Evolutionary conservation across 225 moss, liverwort and hornwort species (phyloP).

Genomic region (Physcomitrium patens): DNA sequence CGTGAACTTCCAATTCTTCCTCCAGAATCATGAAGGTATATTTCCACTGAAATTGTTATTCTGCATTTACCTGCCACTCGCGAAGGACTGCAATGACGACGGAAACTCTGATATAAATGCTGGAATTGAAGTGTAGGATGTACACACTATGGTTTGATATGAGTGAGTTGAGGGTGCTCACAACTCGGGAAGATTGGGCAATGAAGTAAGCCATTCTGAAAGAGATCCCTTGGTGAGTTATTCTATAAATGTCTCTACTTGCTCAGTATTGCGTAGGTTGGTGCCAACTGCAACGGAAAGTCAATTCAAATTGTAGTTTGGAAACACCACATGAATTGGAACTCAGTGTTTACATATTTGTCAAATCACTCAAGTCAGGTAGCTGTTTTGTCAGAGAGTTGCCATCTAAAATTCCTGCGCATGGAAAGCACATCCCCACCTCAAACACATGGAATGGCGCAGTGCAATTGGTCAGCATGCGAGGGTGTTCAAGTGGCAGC

Average conservation of each 20-base stretch:
- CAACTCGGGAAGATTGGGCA: constrained; percentile 36
- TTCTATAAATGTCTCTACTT: constrained; percentile 35
- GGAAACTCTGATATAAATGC: too few species aligned
- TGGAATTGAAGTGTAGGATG: neutral
- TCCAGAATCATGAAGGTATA: neutral
- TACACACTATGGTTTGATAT: too few species aligned
- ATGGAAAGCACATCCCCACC: neutral
- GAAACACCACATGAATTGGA: neutral
- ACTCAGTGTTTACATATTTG: constrained; percentile 32
- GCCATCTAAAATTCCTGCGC: constrained; percentile 32
- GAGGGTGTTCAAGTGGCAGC: neutral
- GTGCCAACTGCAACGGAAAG: constrained; percentile 2
- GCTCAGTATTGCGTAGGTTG: neutral
- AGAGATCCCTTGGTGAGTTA: constrained; percentile 27
- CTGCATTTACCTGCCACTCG: constrained; percentile 14
- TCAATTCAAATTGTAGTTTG: neutral
- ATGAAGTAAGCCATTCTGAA: constrained; percentile 35
- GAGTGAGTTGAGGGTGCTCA: constrained; percentile 12
- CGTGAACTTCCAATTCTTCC: constrained; percentile 29
- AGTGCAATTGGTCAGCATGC: neutral
- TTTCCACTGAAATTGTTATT: constrained; percentile 30
- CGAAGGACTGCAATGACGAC: neutral
- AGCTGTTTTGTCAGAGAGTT: constrained; percentile 28
- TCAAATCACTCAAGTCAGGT: constrained; percentile 37
- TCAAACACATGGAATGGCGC: neutral